Evolutionary conservation across 192 early-diverging fungal genomes (phyloP), one percentile per base, ranked within the genome.

Genomic region (Entophlyctis helioformis): DNA sequence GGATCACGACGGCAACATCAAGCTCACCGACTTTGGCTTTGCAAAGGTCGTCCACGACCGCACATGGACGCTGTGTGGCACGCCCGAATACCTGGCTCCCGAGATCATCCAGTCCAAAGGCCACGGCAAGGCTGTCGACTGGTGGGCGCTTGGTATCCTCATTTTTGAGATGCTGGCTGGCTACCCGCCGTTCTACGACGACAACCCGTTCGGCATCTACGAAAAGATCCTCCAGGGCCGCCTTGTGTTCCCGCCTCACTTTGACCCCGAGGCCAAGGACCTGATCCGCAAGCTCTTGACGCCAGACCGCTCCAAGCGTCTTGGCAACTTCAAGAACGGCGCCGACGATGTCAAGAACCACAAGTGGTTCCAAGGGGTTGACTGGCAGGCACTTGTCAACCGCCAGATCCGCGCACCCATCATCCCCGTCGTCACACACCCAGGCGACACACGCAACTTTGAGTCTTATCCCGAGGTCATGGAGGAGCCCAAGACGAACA

Each of bases 111-210:
- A 93, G 65, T 81, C 81, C 50, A 91, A 88, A 71, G 94, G 94
- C 16, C 90, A 98, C 56, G 89, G 90, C 15, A 95, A 93, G 56
- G 81, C 94, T 4, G 94, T 98, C 8, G 94, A 98, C 62, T 98
- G 94, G 94, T 98, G 94, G 94, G 91, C 91, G 20, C 69, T 98
- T 32, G 94, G 94, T 35, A 94, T 98, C 44, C 66, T 98, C 29
- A 88, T 94, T 34, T 98, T 91, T 61, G 94, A 98, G 61, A 98
- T 98, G 94, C 71, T 98, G 48, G 89, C 86, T 18, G 93, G 93
- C 78, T 53, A 90, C 54, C 94, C 94, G 49, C 94, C 94, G 2
- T 98, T 95, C 67, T 95, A 86, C 61, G 94, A 95, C 69, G 91
- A 98, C 60, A 89, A 89, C 51, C 85, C 91, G 28, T 95, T 94